These are phyloP conservation scores for Pythium brachiatum DNA, from an alignment of 352 stramenopile species.

Conservation along the genomic window DNA sequence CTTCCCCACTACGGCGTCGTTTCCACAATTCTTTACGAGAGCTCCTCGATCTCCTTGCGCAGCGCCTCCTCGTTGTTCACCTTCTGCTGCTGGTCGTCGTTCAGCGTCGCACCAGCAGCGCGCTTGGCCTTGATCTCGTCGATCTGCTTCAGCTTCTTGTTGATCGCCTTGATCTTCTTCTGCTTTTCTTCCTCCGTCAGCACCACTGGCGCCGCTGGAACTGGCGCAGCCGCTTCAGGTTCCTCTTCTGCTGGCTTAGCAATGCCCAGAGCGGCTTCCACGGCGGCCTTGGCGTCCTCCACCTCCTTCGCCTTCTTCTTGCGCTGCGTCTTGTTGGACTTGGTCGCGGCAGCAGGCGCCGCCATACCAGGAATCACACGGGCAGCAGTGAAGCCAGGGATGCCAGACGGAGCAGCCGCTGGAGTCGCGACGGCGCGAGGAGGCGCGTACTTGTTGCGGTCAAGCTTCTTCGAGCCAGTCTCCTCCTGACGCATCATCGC, in stretches of 20 bases:
- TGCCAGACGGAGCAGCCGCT: slow-evolving; percentile 14
- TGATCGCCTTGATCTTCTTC: slow-evolving; percentile 80
- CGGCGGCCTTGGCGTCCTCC: slow-evolving; percentile 58
- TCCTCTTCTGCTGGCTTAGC: slow-evolving; percentile 19
- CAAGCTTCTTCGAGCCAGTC: slow-evolving; percentile 73
- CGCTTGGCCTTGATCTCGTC: slow-evolving; percentile 79
- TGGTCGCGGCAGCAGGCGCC: slow-evolving; percentile 45
- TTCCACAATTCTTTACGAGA: slow-evolving; percentile 31
- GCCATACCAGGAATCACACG: slow-evolving; percentile 70
- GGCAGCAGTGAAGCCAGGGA: slow-evolving; percentile 49
- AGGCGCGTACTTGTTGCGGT: slow-evolving; percentile 82
- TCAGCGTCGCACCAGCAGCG: slow-evolving; percentile 64
- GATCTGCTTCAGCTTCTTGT: slow-evolving; percentile 90
- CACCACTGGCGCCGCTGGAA: slow-evolving; percentile 22
- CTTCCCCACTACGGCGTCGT: background rate
- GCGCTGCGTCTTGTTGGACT: slow-evolving; percentile 71
- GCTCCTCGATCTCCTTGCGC: slow-evolving; percentile 60
- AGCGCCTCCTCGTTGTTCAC: slow-evolving; percentile 61
- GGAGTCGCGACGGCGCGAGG: slow-evolving; percentile 27
- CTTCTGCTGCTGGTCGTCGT: slow-evolving; percentile 81
- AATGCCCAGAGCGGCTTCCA: slow-evolving; percentile 42
- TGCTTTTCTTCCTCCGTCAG: slow-evolving; percentile 78
- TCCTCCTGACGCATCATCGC: slow-evolving; percentile 93
- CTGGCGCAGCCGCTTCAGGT: slow-evolving; percentile 9
- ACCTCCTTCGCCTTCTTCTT: slow-evolving; percentile 87